These are phyloP conservation scores for Fusarium sterilihyphosum DNA, from an alignment of 2,329 filamentous ascomycete genomes.

Conservation along the genomic window DNA sequence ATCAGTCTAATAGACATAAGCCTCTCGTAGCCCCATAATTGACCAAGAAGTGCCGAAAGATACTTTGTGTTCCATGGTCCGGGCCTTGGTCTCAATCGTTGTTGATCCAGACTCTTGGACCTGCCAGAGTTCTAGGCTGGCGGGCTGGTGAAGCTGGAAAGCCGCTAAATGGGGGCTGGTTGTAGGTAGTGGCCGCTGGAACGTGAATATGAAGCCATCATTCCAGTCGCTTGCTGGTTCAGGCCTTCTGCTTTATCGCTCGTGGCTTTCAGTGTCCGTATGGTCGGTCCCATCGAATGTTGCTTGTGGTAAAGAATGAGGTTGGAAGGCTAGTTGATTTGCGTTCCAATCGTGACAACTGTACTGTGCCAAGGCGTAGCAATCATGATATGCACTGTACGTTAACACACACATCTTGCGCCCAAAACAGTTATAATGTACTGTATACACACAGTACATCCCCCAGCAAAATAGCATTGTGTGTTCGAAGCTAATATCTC, in stretches of 20 bases:
- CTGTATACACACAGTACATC: background rate
- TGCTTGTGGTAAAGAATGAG: background rate
- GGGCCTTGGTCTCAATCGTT: background rate
- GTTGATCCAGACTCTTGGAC: background rate
- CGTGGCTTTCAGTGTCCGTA: background rate
- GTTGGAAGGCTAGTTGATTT: background rate
- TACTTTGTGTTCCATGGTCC: background rate
- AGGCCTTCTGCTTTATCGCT: background rate
- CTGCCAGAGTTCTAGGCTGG: background rate
- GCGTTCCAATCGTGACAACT: background rate
- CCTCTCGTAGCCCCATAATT: background rate
- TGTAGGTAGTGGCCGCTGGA: background rate
- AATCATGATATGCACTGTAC: background rate
- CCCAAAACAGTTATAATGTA: background rate
- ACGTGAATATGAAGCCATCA: background rate
- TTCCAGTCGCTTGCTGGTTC: background rate
- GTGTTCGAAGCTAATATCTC: background rate
- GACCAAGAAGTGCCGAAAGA: background rate
- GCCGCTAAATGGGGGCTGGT: background rate
- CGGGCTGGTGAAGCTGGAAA: background rate
- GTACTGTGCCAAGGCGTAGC: background rate
- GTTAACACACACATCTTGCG: background rate
- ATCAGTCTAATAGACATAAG: background rate
- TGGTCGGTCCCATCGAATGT: too few relatives aligned
- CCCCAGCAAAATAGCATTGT: background rate